Base-by-base conservation (phyloP, 345 rosid species). In the Lagerstroemia speciosa region DNA sequence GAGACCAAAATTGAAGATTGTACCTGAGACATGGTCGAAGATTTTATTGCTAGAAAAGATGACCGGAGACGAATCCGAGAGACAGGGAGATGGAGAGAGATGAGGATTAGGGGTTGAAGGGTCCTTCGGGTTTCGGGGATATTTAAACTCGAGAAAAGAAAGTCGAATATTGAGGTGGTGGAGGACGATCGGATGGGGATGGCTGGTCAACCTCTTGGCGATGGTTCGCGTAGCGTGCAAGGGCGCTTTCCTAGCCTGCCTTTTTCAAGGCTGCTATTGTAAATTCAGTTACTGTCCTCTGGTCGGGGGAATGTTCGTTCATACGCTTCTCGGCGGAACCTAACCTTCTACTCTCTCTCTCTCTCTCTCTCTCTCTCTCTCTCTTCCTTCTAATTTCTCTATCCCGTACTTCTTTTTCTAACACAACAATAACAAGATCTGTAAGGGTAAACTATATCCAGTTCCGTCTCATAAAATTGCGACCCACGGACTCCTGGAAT, bases 11-110 rank as follows among this genome's bases (percentile, higher is more conserved):
- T 22, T 8, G 60, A 53, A 53, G 60, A n/a, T 53, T 53, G 11
- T 53, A 53, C 60, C 60, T 53, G 60, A 53, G 60, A 53, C 60
- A 53, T 53, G 60, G 60, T 3, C 24, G 30, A 53, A 53, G 30
- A 53, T 24, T 53, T 11, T 8, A 2, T 15, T 45, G 30, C 14
- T 9, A 24, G 60, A n/a, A 53, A 30, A 14, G 60, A n/a, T 10
- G 8, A 24, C 4, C 11, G 29, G 11, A n/a, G 60, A 22, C 14
- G 60, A 53, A n/a, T 53, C 55, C 46, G 46, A 6, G n/a, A 19
- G 48, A 43, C 17, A 43, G 48, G 19, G 58, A 52, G 58, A n/a
- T n/a, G n/a, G n/a, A 24, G 11, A 8, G 30, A n/a, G 29, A 53
- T n/a, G 60, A 53, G 27, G 30, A 10, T 24, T 53, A 5, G 1